These are phyloP conservation scores for Leccinum subgranulosum DNA, from an alignment of 768 basidiomycete genomes.

Conservation along the genomic window DNA sequence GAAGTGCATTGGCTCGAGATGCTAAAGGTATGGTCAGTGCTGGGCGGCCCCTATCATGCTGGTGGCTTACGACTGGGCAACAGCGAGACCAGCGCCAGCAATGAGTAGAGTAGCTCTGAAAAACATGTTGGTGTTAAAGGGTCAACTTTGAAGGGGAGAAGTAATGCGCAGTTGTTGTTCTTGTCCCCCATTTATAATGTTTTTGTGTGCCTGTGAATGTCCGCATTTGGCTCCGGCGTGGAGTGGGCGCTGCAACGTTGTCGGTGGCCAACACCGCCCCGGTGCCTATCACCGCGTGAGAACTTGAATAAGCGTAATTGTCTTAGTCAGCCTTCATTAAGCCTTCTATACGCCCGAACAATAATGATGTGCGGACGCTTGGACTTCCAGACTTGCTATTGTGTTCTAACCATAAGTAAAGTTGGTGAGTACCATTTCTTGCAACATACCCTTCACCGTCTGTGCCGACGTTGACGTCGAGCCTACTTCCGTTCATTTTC, in stretches of 20 bases:
- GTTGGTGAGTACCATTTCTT: not conserved
- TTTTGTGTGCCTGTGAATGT: not conserved
- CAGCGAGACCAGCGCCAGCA: constrained; percentile 33
- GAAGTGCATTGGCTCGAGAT: constrained; percentile 41
- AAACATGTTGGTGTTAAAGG: constrained; percentile 21
- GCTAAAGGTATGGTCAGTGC: not conserved
- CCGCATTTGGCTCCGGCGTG: not conserved
- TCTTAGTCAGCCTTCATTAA: not conserved
- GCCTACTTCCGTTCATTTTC: not conserved
- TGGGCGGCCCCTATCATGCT: not conserved
- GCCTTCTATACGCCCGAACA: not conserved
- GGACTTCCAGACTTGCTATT: constrained; percentile 5
- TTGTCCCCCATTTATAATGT: constrained; percentile 15
- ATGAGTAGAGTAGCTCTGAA: constrained; percentile 24
- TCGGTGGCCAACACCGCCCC: not conserved
- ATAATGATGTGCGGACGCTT: not conserved
- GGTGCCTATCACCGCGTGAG: not conserved
- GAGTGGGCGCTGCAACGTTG: not conserved
- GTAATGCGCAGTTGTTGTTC: constrained; percentile 8
- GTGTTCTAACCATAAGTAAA: constrained; percentile 7
- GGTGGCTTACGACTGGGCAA: constrained; percentile 44
- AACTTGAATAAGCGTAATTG: too few relatives aligned
- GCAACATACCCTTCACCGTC: not conserved
- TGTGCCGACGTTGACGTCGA: constrained; percentile 2
- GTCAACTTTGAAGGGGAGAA: not conserved